Base-by-base conservation (phyloP, 192 early-diverging fungal species). In the Coemansia reversa region DNA sequence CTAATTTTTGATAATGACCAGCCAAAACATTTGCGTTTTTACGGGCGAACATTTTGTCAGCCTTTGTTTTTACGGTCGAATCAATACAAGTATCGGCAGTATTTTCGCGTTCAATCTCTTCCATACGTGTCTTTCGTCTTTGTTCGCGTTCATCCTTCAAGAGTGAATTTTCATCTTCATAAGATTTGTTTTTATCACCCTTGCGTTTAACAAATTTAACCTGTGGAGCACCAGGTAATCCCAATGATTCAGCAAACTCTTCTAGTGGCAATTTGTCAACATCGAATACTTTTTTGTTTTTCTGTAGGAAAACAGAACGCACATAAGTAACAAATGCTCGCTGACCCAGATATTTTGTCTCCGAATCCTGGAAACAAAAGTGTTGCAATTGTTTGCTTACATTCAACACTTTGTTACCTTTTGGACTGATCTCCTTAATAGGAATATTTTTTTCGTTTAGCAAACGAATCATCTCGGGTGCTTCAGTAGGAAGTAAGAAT, bases 271-370 rank as follows among this genome's bases (percentile, higher is more conserved):
- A 61, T 23, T 84, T 86, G 39, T 91, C 85, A 9, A 97, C 93
- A 35, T 93, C 87, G 70, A 99, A 99, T 27, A 97, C 84, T 2
- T 71, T 67, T 80, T 99, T 99, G 81, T 99, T 91, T 48, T 85
- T 86, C 68, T 96, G 94, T 66, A 99, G 65, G 63, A 93, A 90
- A 23, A 98, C 84, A 7, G 94, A 96, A 6, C 94, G 84, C 84
- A 99, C 86, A 70, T 99, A 99, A 3, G 93, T 92, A 52, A 96
- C 90, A 79, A 99, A 97, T 5, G 93, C 89, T 76, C 96, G 94
- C 79, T 99, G 96, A 24, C 88, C 95, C 24, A 99, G 84, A 72
- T 99, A 96, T 81, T 98, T 97, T 61, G 96, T 90, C 67, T 98
- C 95, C 2, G 96, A 87, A 65, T 92, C 86, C 80, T 96, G 86